These are phyloP conservation scores for Zopfia rhizophila DNA, from an alignment of 2,329 filamentous ascomycete species.

Conservation along the genomic window DNA sequence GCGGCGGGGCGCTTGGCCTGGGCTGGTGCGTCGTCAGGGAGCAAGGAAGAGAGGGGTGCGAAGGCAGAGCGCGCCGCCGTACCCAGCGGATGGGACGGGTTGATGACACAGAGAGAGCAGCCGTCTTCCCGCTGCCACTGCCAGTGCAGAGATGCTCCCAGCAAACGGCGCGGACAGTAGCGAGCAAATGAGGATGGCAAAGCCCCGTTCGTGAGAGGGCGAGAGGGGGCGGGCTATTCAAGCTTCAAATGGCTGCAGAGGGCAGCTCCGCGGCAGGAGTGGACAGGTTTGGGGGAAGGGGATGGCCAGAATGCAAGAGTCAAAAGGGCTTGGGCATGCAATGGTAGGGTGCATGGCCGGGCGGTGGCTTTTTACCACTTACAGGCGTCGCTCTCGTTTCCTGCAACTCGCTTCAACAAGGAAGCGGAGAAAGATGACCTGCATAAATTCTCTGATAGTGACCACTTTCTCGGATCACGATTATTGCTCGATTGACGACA, in stretches of 20 bases:
- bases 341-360: slow-evolving; percentile 11
- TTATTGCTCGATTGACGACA: slow-evolving; percentile 19
- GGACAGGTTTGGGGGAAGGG: slow-evolving; percentile 16
- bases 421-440: slow-evolving; percentile 32
- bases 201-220: not conserved
- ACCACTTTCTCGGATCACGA: slow-evolving; percentile 36
- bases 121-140: not conserved
- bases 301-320: slow-evolving; percentile 4
- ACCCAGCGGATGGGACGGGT: slow-evolving; percentile 8
- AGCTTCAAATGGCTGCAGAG: not conserved
- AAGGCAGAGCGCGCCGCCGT: not conserved
- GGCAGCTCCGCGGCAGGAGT: slow-evolving; percentile 6
- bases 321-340: not conserved
- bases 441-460: slow-evolving; percentile 37
- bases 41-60: slow-evolving; percentile 1
- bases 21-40: slow-evolving; percentile 3
- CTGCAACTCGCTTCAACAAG: slow-evolving; percentile 13
- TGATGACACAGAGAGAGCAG: not conserved
- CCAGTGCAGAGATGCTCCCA: not conserved
- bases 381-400: not conserved
- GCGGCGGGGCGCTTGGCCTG: slow-evolving; percentile 11
- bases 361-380: slow-evolving; percentile 24
- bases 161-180: slow-evolving; percentile 10
- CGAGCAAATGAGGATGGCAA: slow-evolving; percentile 8
- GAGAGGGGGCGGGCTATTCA: not conserved